phyloP scores from a whole-genome alignment of 1,139 yeast species.

The Saccharomyces pastorianus region DNA sequence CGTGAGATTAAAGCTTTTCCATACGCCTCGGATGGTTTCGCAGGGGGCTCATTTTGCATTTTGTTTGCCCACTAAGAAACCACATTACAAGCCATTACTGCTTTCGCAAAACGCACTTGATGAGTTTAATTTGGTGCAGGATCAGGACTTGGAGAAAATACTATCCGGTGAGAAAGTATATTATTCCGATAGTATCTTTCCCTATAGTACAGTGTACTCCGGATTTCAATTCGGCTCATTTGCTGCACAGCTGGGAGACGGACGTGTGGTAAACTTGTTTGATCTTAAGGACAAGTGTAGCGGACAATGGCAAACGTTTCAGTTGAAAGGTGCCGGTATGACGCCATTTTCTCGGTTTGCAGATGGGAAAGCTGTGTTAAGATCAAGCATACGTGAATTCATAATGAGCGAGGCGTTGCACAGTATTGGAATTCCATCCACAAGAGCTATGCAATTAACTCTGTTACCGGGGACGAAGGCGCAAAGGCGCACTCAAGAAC shows the following conservation, averaged over 20 bases:
- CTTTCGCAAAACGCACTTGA: slow-evolving; percentile 54
- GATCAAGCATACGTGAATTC: slow-evolving; percentile 84
- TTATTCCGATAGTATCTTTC: slow-evolving; percentile 46
- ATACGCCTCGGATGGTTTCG: slow-evolving; percentile 51
- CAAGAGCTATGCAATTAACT: slow-evolving; percentile 72
- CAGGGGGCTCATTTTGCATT: slow-evolving; percentile 63
- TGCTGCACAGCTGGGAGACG: slow-evolving; percentile 97
- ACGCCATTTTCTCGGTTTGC: slow-evolving; percentile 93
- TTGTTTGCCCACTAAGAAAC: slow-evolving; percentile 56
- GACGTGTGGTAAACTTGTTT: slow-evolving; percentile 77
- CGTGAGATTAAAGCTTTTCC: slow-evolving; percentile 28
- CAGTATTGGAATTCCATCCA: slow-evolving; percentile 78
- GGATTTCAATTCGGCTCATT: slow-evolving; percentile 95
- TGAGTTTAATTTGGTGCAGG: slow-evolving; percentile 48
- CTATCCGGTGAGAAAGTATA: slow-evolving; percentile 54
- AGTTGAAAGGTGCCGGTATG: slow-evolving; percentile 83
- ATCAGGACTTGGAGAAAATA: slow-evolving; percentile 44
- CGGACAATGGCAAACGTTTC: slow-evolving; percentile 37
- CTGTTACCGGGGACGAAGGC: slow-evolving; percentile 71
- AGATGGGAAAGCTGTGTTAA: slow-evolving; percentile 87
- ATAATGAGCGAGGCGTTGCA: slow-evolving; percentile 74
- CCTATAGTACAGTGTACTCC: slow-evolving; percentile 87
- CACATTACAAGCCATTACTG: slow-evolving; percentile 46
- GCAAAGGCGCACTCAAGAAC: slow-evolving; percentile 58
- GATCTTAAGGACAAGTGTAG: slow-evolving; percentile 42